Evolutionary conservation across 768 basidiomycete genomes (phyloP), one percentile per base, ranked within the genome.

Genomic region (Crucibulum laeve): DNA sequence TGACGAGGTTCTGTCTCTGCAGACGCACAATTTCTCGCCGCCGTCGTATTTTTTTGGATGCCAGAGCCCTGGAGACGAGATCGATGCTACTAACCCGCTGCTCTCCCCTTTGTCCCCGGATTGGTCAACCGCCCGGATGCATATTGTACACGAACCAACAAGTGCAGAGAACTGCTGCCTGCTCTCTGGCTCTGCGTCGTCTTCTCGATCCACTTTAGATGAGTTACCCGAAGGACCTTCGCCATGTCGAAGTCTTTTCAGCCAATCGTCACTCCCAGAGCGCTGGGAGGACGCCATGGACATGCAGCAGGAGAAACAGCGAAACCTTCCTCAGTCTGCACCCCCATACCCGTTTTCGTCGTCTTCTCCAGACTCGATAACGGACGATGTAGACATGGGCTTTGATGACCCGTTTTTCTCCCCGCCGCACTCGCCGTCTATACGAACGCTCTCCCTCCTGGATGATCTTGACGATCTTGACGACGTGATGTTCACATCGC

Each of bases 81-180:
- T 21, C 25, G 26, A 19, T 21, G 38, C 13, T 5, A 13, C 23
- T 17, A 40, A 42, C 25, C 24, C 40, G 18, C 28, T 42, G 7
- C 23, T 40, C 25, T 42, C 40, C 5, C 40, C 40, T 10, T n/a
- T 42, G n/a, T 42, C 24, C 25, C 28, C 40, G 8, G 40, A 28
- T n/a, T 42, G 40, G 40, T 5, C 18, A 15, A n/a, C 18, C 26
- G 30, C 25, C 19, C 40, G 24, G 24, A 28, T 42, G 11, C 25
- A 23, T 5, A n/a, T 24, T 13, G 30, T 42, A 21, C n/a, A 23
- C 24, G 15, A 23, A 11, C 25, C 40, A 7, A 6, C 13, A 18
- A 17, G 14, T 5, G 18, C 23, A 25, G 26, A 30, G 25, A 26
- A 42, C 8, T 30, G 26, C 15, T 42, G 25, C 25, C 18, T 28